Evolutionary conservation across 805 yeast genomes (phyloP).

Genomic region (Saccharomycopsis babjevae): DNA sequence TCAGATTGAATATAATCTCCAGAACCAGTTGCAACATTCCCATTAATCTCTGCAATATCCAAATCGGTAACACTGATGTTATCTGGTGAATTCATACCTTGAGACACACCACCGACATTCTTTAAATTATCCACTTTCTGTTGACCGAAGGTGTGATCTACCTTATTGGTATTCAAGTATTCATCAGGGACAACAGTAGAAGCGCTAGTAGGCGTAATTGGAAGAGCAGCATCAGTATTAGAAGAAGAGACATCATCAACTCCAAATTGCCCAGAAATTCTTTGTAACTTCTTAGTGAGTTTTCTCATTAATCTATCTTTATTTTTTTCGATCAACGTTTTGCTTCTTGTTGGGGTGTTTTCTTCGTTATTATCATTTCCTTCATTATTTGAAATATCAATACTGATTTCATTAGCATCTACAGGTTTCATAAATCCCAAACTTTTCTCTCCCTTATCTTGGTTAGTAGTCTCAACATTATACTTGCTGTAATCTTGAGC

Average conservation of each 20-base stretch:
- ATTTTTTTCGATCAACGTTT: constrained; percentile 11
- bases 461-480: neutral
- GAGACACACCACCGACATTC: neutral
- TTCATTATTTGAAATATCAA: neutral
- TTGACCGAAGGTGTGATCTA: neutral
- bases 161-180: neutral
- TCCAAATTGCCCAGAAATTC: constrained; percentile 18
- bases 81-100: neutral
- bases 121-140: neutral
- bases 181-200: neutral
- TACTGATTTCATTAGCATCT: neutral
- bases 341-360: neutral
- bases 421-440: neutral
- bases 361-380: neutral
- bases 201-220: neutral
- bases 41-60: neutral
- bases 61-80: constrained; percentile 13
- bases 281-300: constrained; percentile 14
- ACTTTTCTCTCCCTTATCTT: neutral
- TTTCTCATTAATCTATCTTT: constrained; percentile 15
- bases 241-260: neutral
- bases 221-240: constrained; percentile 9
- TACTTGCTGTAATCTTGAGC: neutral
- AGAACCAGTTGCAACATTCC: neutral
- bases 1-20: no score